Conservation (phyloP, 2,329 filamentous ascomycete genomes). For the Pseudocercospora eumusae region DNA sequence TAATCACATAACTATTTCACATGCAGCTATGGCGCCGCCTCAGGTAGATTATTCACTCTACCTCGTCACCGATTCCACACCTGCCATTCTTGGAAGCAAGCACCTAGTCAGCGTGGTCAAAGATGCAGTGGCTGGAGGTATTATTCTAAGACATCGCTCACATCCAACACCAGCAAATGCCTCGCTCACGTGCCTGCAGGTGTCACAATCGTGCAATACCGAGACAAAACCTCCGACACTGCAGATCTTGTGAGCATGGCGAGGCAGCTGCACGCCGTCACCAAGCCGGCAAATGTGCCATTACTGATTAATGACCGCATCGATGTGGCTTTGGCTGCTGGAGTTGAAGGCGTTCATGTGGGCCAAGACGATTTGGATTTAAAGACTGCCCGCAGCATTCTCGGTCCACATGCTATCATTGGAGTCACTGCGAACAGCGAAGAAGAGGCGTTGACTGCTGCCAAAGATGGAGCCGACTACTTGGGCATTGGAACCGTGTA, state of each 20-base stretch:
- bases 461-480: conserved; percentile 79
- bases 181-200: conserved; percentile 45
- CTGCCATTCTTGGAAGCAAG: conserved; percentile 71
- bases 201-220: conserved; percentile 82
- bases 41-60: conserved; percentile 77
- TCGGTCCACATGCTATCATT: conserved; percentile 78
- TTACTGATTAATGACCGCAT: conserved; percentile 91
- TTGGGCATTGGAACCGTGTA: conserved; percentile 89
- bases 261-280: conserved; percentile 69
- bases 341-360: conserved; percentile 88
- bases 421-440: conserved; percentile 80
- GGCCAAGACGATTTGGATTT: conserved; percentile 90
- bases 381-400: conserved; percentile 65
- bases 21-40: conserved; percentile 26
- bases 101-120: conserved; percentile 74
- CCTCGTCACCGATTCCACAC: conserved; percentile 90
- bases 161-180: background rate
- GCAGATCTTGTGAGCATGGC: conserved; percentile 70
- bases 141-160: conserved; percentile 30
- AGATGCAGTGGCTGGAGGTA: conserved; percentile 72
- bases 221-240: conserved; percentile 82
- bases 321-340: conserved; percentile 81
- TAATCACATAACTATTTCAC: conserved; percentile 6
- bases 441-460: conserved; percentile 71
- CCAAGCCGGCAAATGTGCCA: conserved; percentile 67